These are phyloP conservation scores for Pittosporum tobira DNA, from an alignment of 129 eudicot genomes.

Conservation along the genomic window DNA sequence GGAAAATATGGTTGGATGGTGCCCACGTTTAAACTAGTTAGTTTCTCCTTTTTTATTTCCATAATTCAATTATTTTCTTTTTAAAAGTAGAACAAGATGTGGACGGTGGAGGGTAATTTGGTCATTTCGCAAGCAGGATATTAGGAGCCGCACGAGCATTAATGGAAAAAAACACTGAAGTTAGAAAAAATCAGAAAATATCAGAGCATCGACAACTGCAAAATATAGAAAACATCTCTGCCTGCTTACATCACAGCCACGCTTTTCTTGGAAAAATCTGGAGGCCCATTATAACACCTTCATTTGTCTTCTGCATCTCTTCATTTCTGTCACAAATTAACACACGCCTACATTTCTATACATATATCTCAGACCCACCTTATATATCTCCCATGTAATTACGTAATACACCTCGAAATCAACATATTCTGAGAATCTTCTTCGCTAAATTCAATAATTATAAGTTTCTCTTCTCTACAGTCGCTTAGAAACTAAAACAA, in stretches of 20 bases:
- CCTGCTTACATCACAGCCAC: conserved; percentile 10
- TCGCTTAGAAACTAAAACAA: conserved; percentile 13
- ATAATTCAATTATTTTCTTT: too few species aligned
- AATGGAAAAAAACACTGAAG: too few species aligned
- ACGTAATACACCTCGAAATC: neutral
- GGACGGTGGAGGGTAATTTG: too few species aligned
- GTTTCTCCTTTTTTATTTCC: too few species aligned
- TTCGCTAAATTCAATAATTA: conserved; percentile 6
- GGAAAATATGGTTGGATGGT: too few species aligned
- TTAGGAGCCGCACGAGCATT: too few species aligned
- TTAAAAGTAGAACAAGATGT: too few species aligned
- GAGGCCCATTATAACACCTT: conserved; percentile 2
- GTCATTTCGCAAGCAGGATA: too few species aligned
- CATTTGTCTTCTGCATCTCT: conserved; percentile 18
- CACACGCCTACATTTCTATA: neutral
- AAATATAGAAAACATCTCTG: too few species aligned
- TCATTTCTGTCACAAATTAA: conserved; percentile 8
- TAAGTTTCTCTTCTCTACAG: neutral
- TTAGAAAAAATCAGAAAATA: too few species aligned
- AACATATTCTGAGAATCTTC: conserved; percentile 21
- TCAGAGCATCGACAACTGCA: too few species aligned
- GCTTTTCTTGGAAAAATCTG: conserved; percentile 12
- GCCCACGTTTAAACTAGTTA: too few species aligned
- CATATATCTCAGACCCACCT: conserved; percentile 2
- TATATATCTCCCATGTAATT: conserved; percentile 1